Evolutionary conservation across 2,329 filamentous ascomycete species (phyloP).

Genomic region (Lachnellula hyalina): DNA sequence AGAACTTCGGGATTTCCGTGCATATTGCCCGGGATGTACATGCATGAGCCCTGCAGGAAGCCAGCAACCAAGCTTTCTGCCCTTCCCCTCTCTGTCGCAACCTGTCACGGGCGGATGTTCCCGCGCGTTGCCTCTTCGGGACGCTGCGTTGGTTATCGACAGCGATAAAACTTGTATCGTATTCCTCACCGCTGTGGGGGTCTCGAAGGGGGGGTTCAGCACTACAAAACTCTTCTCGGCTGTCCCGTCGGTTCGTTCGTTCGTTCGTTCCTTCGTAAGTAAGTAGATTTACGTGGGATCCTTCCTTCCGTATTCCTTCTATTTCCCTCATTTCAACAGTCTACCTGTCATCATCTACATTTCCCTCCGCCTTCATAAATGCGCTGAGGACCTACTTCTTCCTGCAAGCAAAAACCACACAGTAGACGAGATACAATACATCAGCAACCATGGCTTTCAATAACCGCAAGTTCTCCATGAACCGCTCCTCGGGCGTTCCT

Average conservation of each 20-base stretch:
- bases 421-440: neutral
- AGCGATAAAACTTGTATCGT: no score
- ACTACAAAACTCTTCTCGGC: neutral
- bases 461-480: conserved; percentile 62
- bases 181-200: no score
- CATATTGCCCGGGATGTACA: neutral
- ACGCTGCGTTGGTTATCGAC: no score
- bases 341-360: no score
- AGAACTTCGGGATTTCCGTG: neutral
- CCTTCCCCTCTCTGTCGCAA: no score
- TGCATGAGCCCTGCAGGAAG: neutral
- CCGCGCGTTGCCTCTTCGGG: no score
- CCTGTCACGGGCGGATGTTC: no score
- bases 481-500: conserved; percentile 58
- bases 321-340: neutral
- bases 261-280: neutral
- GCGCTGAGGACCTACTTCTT: neutral
- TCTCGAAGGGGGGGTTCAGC: no score
- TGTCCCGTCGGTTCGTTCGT: neutral
- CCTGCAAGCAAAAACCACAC: neutral
- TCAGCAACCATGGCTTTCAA: conserved; percentile 35
- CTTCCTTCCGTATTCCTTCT: neutral
- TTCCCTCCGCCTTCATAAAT: no score
- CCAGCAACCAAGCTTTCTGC: no score
- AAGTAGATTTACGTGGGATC: neutral